Evolutionary conservation across 352 stramenopile species (phyloP), one percentile per base, ranked within the genome.

Genomic region (Peronosclerospora sorghi): DNA sequence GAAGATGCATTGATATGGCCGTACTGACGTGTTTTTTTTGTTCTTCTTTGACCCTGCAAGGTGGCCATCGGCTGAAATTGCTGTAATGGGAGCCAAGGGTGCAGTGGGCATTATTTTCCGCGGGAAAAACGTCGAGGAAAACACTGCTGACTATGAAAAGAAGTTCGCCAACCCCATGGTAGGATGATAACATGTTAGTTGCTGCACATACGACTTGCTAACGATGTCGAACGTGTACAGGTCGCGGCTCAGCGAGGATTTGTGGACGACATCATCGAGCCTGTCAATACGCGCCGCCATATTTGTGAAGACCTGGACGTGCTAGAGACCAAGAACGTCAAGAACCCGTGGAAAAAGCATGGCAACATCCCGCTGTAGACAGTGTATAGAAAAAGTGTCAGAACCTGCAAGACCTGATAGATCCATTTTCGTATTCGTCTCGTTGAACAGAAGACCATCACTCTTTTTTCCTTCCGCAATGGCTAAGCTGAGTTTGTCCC

Each of bases 41-140:
- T 21, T n/a, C 2, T 48, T 48, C 7, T 15, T n/a, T 48, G 37
- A 18, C 14, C n/a, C 5, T 35, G 38, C 12, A 32, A 83, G 71
- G 20, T 84, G 72, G 77, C 73, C 71, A 38, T 83, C 73, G 29
- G 72, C 77, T 53, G 71, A 88, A 51, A 83, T 91, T 43, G 74
- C 74, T 19, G 86, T 97, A 5, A 96, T 97, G 86, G 87, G 87
- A 47, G 86, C 89, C 40, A 95, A 96, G 70, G 96, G 96, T 17
- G 96, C 96, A 2, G 94, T 98, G 18, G 93, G 98, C 59, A 98
- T 99, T 53, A 97, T 99, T 54, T 98, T 98, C 73, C 72, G 92
- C 19, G 94, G 94, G 46, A 75, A 97, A 66, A 83, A 98, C 54
- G 75, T 98, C 23, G 94, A 97, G 53, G 77, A 96, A 48, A 90